A percentile compares a stretch with the other conserved stretches of the same genome.
Evolutionary conservation across 2,329 filamentous ascomycete genomes (phyloP).

Genomic region (Colletotrichum neosansevieriae): DNA sequence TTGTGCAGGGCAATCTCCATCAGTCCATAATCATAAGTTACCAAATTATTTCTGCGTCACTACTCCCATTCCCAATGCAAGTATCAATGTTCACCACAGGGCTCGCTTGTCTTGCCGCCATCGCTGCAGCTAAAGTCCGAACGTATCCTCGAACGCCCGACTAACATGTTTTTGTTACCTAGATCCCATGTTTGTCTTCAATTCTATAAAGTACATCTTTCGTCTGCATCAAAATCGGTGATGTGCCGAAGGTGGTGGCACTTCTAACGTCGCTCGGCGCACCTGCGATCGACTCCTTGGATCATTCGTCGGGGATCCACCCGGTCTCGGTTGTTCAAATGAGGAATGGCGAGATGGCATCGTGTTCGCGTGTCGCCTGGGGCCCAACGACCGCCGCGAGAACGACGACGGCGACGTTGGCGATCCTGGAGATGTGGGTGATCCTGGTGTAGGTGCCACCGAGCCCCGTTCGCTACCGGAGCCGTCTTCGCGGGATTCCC

Average conservation of each 20-base stretch:
- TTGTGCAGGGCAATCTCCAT: too few relatives aligned
- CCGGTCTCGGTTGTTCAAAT: not conserved
- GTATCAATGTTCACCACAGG: too few relatives aligned
- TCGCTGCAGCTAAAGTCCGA: too few relatives aligned
- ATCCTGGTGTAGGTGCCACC: constrained; percentile 1
- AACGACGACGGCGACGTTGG: not conserved
- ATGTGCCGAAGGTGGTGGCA: constrained; percentile 14
- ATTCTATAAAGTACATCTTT: too few relatives aligned
- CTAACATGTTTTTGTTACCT: too few relatives aligned
- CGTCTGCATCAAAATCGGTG: constrained; percentile 2
- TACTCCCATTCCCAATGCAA: too few relatives aligned
- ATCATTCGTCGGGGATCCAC: not conserved
- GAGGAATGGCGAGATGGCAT: constrained; percentile 12
- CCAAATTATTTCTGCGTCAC: too few relatives aligned
- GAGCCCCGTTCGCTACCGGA: constrained; percentile 33
- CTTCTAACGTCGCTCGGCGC: constrained; percentile 17
- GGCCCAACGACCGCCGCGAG: not conserved
- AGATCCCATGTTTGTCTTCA: too few relatives aligned
- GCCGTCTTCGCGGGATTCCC: constrained; percentile 48
- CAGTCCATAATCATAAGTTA: too few relatives aligned
- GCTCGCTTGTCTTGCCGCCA: too few relatives aligned
- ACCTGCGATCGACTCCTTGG: not conserved
- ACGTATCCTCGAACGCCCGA: too few relatives aligned
- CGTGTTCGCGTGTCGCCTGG: constrained; percentile 6
- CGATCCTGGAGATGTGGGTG: not conserved